Evolutionary conservation across 2,329 filamentous ascomycete genomes (phyloP).

Genomic region (Ascochyta clinopodiicola): DNA sequence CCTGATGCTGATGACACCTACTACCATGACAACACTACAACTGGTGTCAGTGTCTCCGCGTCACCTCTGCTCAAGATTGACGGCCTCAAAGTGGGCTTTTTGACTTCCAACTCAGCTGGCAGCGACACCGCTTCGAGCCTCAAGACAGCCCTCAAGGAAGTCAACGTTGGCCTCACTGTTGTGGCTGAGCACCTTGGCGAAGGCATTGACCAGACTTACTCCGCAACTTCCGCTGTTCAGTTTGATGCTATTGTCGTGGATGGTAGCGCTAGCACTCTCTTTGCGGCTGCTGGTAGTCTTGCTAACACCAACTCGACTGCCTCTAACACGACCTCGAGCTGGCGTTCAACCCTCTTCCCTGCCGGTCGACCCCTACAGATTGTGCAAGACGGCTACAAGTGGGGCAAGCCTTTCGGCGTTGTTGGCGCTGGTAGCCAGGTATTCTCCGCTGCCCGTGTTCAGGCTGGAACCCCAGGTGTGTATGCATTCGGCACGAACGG

Average conservation of each 20-base stretch:
- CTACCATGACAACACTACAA: slow-evolving; percentile 73
- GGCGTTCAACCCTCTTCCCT: slow-evolving; percentile 65
- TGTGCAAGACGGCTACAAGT: slow-evolving; percentile 67
- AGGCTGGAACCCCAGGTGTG: slow-evolving; percentile 48
- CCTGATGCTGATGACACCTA: slow-evolving; percentile 67
- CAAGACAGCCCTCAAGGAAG: slow-evolving; percentile 55
- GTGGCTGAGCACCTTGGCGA: slow-evolving; percentile 64
- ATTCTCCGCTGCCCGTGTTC: slow-evolving; percentile 56
- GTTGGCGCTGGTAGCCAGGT: slow-evolving; percentile 57
- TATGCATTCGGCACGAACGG: slow-evolving; percentile 26
- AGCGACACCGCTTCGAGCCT: slow-evolving; percentile 59
- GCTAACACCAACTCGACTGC: slow-evolving; percentile 35
- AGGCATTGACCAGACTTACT: slow-evolving; percentile 70
- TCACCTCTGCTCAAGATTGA: slow-evolving; percentile 65
- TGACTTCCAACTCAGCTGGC: slow-evolving; percentile 58
- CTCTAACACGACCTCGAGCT: slow-evolving; percentile 27
- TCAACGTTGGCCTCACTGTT: slow-evolving; percentile 64
- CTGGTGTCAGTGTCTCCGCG: slow-evolving; percentile 65
- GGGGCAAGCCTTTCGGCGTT: slow-evolving; percentile 72
- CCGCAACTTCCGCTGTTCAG: slow-evolving; percentile 65
- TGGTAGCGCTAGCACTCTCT: slow-evolving; percentile 64
- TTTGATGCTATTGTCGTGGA: slow-evolving; percentile 70
- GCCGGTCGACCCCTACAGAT: slow-evolving; percentile 69
- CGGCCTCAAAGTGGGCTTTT: slow-evolving; percentile 68
- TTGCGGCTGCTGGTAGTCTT: slow-evolving; percentile 46